Percentiles rank a stretch among this genome's conserved stretches.
Evolutionary conservation across 495 filamentous ascomycete species (phyloP).

Genomic region (Aspergillus haitiensis): DNA sequence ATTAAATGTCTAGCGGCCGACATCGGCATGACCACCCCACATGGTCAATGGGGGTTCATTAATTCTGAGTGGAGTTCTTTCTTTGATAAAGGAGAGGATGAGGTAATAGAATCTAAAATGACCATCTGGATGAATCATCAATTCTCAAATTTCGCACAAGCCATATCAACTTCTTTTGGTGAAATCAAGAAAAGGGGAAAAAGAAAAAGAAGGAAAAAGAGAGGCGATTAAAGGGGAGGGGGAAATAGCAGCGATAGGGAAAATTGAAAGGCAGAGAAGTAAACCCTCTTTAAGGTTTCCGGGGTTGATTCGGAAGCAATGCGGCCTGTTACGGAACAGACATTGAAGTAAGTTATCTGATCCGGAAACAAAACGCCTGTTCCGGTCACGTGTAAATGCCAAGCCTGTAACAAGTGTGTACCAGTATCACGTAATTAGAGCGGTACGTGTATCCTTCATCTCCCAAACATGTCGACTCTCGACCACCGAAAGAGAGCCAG

Average conservation of each 20-base stretch:
- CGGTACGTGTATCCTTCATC: no score
- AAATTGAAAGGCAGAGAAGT: no score
- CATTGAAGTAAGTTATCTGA: slow-evolving; percentile 22
- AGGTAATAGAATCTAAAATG: background rate
- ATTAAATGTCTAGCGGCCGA: slow-evolving; percentile 13
- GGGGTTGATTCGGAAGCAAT: background rate
- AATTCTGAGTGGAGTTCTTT: background rate
- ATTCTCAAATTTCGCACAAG: no score
- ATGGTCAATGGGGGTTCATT: background rate
- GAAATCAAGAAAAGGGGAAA: no score
- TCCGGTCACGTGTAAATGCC: slow-evolving; percentile 5
- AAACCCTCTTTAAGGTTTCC: background rate
- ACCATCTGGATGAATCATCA: background rate
- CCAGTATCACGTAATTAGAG: no score
- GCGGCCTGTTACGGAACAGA: background rate
- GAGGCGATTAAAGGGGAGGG: no score
- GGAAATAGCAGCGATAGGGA: no score
- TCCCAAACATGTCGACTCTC: no score
- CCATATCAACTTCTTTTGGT: no score
- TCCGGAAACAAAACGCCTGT: slow-evolving; percentile 15
- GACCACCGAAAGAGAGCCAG: background rate
- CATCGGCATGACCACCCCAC: slow-evolving; percentile 15
- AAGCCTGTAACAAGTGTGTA: no score
- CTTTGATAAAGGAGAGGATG: no score
- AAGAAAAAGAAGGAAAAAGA: no score